phyloP scores from a whole-genome alignment of 129 eudicot genomes.

The Tagetes patula region DNA sequence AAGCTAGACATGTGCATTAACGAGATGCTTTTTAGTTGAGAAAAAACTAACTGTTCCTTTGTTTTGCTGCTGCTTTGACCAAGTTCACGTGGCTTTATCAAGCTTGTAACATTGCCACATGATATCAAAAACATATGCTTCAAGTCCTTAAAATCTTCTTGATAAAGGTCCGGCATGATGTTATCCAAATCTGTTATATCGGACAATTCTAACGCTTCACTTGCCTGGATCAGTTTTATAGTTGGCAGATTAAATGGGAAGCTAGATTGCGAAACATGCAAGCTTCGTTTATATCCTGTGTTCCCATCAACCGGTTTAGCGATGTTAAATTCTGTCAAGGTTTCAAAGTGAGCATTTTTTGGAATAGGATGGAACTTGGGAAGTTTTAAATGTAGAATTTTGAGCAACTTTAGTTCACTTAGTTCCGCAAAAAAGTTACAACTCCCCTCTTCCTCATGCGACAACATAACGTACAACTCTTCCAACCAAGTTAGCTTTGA shows the following conservation, averaged over 20 bases:
- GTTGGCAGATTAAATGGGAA: neutral
- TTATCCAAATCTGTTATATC: neutral
- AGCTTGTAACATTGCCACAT: neutral
- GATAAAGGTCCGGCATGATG: neutral
- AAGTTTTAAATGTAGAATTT: neutral
- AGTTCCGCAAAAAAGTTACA: neutral
- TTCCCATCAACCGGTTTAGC: no score
- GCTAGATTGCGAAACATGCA: neutral
- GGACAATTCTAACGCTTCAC: neutral
- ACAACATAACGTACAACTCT: constrained; percentile 12
- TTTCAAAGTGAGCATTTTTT: neutral
- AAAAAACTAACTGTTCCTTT: neutral
- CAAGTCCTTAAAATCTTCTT: neutral
- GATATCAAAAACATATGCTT: neutral
- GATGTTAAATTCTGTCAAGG: neutral
- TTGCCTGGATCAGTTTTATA: neutral
- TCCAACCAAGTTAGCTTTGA: constrained; percentile 9
- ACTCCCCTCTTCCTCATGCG: neutral
- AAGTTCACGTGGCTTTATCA: neutral
- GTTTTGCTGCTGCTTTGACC: neutral
- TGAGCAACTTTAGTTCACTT: neutral
- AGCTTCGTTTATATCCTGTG: neutral
- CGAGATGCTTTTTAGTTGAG: neutral
- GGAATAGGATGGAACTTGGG: neutral
- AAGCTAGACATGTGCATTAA: neutral